Base-by-base conservation (phyloP, 208 protist genomes). In the Acanthamoeba comandoni region DNA sequence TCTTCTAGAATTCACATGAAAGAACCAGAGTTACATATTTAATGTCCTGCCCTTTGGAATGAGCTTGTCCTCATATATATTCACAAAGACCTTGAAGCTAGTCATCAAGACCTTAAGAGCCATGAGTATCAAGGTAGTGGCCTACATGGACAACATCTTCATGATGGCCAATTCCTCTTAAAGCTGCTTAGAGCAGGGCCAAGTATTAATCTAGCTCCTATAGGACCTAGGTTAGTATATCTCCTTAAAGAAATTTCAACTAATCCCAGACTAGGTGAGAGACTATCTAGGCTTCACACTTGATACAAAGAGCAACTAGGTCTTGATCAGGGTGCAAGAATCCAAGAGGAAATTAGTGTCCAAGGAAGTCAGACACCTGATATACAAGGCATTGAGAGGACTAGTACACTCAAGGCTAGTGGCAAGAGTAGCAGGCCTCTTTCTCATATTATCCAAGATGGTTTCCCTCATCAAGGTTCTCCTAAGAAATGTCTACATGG, bases 131-230 rank as follows among this genome's bases (percentile, higher is more conserved):
- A 2, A 7, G 0, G 8, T 67, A 2, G 8, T 4, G 11, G 58
- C 58, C 58, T 67, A 67, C 58, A 67, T 67, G 58, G 58, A 67
- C 58, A 4, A 67, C 58, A n/a, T 67, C 11, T 12, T 67, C 5
- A 2, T 67, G 9, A 7, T 67, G 11, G 58, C 5, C 24, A 8
- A 9, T 2, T 67, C 58, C 7, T 67, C 24, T 2, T 26, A 17
- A 9, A 0, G 13, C 24, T 67, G 58, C 58, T 26, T 67, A 9
- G 24, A 17, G 3, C 58, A 67, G 24, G 7, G 24, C 58, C 24
- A 2, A 9, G 31, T 26, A 4, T 12, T 13, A 7, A 67, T 67
- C 58, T 19, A n/a, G 24, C 58, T 67, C 58, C 58, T 67, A 8
- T 26, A 67, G 13, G 3, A 67, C 11, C 58, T 9, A 0, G 58